phyloP scores from a whole-genome alignment of 2,329 filamentous ascomycete genomes.

The Diaporthe vexans region DNA sequence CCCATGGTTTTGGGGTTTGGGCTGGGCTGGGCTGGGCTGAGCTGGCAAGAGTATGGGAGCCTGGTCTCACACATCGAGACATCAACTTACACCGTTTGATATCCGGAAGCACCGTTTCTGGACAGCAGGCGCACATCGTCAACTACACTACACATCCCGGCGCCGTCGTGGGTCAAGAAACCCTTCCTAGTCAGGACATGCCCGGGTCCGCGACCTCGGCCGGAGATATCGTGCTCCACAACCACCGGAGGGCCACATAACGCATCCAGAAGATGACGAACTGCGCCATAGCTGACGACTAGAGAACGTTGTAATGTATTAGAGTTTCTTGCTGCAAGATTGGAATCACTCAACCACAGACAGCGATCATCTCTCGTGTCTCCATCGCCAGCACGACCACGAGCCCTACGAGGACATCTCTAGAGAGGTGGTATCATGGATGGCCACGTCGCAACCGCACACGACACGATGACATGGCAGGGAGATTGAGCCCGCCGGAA shows the following conservation, averaged over 20 bases:
- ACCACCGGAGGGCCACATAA: constrained; percentile 11
- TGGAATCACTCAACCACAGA: not conserved
- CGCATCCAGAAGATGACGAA: constrained; percentile 8
- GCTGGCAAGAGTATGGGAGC: constrained; percentile 13
- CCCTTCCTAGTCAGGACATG: not conserved
- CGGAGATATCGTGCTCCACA: constrained; percentile 6
- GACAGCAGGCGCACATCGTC: not conserved
- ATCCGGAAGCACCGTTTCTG: constrained; percentile 4
- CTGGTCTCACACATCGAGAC: not conserved
- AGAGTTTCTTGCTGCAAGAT: constrained; percentile 19
- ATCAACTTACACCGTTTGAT: not conserved
- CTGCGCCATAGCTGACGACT: not conserved
- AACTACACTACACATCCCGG: not conserved
- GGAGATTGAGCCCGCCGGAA: constrained; percentile 9
- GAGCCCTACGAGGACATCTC: not conserved
- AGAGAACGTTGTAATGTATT: not conserved
- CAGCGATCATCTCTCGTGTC: not conserved
- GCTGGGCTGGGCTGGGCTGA: not conserved
- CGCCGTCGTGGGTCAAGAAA: not conserved
- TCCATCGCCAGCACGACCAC: not conserved
- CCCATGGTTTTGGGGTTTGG: not conserved
- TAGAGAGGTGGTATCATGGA: not conserved
- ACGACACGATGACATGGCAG: constrained; percentile 20
- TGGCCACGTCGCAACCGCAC: not conserved
- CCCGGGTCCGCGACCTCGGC: constrained; percentile 13